A percentile compares a stretch with the other conserved stretches of the same genome.
Conservation (phyloP, 1,284 basidiomycete genomes). For the Apiotrichum domesticum region DNA sequence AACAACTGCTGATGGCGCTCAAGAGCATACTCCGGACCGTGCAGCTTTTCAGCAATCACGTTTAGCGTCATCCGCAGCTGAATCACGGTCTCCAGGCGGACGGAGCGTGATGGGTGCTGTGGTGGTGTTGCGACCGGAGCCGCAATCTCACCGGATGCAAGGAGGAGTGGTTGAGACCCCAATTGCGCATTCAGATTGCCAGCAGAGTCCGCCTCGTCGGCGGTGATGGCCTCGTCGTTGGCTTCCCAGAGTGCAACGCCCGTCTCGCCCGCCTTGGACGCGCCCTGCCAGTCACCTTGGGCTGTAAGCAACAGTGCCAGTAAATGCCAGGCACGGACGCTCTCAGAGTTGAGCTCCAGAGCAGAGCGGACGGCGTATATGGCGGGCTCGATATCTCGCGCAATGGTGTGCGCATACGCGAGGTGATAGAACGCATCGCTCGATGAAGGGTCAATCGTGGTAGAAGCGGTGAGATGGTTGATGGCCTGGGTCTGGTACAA, state of each 20-base stretch:
- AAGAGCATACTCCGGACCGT: slow-evolving; percentile 80
- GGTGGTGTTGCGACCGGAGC: neutral
- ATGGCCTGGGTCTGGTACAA: slow-evolving; percentile 58
- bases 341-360: slow-evolving; percentile 65
- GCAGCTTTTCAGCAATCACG: slow-evolving; percentile 71
- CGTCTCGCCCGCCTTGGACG: slow-evolving; percentile 68
- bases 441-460: slow-evolving; percentile 56
- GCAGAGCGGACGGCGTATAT: slow-evolving; percentile 64
- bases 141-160: neutral
- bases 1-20: slow-evolving; percentile 80
- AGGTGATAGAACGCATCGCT: slow-evolving; percentile 67
- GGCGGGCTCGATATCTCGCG: slow-evolving; percentile 65
- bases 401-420: slow-evolving; percentile 66
- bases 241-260: slow-evolving; percentile 55
- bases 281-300: slow-evolving; percentile 72
- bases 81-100: slow-evolving; percentile 58
- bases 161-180: slow-evolving; percentile 1
- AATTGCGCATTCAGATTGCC: slow-evolving; percentile 24
- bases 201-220: slow-evolving; percentile 10
- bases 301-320: slow-evolving; percentile 76
- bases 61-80: slow-evolving; percentile 84
- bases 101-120: neutral
- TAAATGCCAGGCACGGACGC: slow-evolving; percentile 85
- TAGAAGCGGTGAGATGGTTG: slow-evolving; percentile 55
- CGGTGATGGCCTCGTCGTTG: slow-evolving; percentile 38